Conservation (phyloP, 108 stramenopile species). For the Nitzschia putrida region DNA sequence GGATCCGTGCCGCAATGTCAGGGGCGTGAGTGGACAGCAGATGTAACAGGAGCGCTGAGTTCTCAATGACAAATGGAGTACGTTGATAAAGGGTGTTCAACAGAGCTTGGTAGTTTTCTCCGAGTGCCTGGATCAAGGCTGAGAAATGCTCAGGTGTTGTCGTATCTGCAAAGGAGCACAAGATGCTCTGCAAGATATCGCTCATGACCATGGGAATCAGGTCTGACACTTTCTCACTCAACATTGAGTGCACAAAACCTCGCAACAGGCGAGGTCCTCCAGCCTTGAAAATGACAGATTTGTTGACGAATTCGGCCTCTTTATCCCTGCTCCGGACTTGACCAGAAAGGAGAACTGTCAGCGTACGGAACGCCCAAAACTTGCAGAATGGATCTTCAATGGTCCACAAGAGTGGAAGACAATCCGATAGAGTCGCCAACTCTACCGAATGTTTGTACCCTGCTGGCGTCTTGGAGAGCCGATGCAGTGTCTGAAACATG, state of each 20-base stretch:
- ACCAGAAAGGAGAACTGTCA: constrained; percentile 43
- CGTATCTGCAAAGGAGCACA: constrained; percentile 65
- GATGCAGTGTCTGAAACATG: constrained; percentile 55
- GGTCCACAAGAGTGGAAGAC: constrained; percentile 38
- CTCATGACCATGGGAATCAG: constrained; percentile 62
- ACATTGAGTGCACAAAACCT: constrained; percentile 42
- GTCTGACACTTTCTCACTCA: constrained; percentile 38
- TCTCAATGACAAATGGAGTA: constrained; percentile 78
- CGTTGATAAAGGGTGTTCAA: constrained; percentile 58
- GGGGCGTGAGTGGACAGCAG: constrained; percentile 61
- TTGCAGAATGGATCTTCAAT: constrained; percentile 49
- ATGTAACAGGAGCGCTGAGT: constrained; percentile 70
- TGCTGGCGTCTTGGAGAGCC: constrained; percentile 48
- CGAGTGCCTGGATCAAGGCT: constrained; percentile 45
- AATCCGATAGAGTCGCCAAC: constrained; percentile 41
- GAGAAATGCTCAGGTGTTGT: constrained; percentile 57
- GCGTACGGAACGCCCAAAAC: constrained; percentile 54
- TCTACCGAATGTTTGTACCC: constrained; percentile 59
- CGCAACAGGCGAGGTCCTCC: constrained; percentile 40
- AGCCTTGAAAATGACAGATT: constrained; percentile 56
- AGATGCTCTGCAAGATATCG: constrained; percentile 59
- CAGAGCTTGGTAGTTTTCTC: constrained; percentile 54
- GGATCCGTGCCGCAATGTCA: constrained; percentile 46
- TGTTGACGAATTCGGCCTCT: constrained; percentile 67
- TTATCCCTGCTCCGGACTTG: constrained; percentile 30